Base-by-base conservation (phyloP, 345 rosid genomes). In the Gossypium bickii region DNA sequence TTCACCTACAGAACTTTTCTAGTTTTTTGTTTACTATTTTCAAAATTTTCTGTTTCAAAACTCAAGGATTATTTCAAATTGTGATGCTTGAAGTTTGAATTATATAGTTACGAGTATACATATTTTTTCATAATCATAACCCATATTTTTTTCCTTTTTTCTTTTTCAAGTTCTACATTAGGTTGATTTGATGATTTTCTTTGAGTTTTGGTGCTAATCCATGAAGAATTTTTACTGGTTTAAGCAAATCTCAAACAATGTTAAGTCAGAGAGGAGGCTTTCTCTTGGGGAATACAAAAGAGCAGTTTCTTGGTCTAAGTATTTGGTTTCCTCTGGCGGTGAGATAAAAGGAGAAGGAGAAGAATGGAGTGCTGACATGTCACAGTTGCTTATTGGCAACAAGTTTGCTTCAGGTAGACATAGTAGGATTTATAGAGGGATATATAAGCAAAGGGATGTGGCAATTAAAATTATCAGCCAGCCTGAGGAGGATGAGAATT, bases 351-450 rank as follows among this genome's bases (percentile, higher is more conserved):
- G 88, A 44, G 95, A 85, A 49, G 91, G 89, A 48, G 95, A 87
- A 45, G 88, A 82, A 75, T 91, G 96, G 92, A 87, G 89, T 76
- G 96, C 93, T 15, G 93, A 91, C 77, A 86, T 91, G 92, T 91
- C 96, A 43, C 89, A 87, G 76, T 82, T 91, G 80, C 78, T 89
- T 72, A 84, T 89, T 52, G 97, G 92, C 10, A 76, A 60, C 80
- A 91, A 89, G 78, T 91, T 91, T 74, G 97, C 97, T 47, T 83
- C 90, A 2, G 92, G 93, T 24, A 82, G 89, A 77, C 97, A 91
- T 67, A 89, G 97, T 77, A 85, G 97, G 89, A 86, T 91, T 69
- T 91, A 91, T 78, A 80, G 89, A 79, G 97, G 97, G 71, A 79
- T 88, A 1, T 91, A 91, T 65, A 89, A 85, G 84, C 90, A 89